Conservation (phyloP, 2,329 filamentous ascomycete species). For the Sarocladium oryzae region DNA sequence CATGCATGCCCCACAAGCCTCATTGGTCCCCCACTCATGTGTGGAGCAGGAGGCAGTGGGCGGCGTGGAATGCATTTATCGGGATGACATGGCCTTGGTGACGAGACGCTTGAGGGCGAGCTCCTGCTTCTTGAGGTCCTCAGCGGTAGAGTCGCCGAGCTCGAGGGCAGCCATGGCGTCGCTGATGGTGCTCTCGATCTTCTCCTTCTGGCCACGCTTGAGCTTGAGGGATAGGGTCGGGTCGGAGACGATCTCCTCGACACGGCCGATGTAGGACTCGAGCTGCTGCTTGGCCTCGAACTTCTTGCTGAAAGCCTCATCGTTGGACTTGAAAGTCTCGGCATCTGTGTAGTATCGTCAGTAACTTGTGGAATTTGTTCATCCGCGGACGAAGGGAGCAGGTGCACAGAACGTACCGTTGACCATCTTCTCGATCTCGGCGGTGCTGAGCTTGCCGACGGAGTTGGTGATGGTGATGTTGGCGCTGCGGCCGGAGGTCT, state of each 20-base stretch:
- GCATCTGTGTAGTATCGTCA: constrained; percentile 51
- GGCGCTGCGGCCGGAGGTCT: constrained; percentile 93
- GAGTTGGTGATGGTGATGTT: constrained; percentile 99
- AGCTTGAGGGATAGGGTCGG: constrained; percentile 93
- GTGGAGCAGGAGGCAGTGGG: too few species aligned
- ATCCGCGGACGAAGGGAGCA: not conserved
- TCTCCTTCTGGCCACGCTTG: constrained; percentile 99
- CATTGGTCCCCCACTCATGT: too few species aligned
- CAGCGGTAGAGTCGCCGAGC: constrained; percentile 82
- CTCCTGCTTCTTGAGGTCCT: constrained; percentile 99
- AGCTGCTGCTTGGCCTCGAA: constrained; percentile 99
- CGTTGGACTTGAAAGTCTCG: constrained; percentile 96
- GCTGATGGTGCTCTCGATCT: constrained; percentile 94
- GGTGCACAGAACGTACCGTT: constrained; percentile 28
- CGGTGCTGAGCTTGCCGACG: constrained; percentile 91
- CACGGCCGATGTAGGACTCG: constrained; percentile 96
- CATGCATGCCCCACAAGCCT: constrained; percentile 11
- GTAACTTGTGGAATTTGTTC: too few species aligned
- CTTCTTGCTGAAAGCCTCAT: constrained; percentile 98
- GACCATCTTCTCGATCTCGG: constrained; percentile 98
- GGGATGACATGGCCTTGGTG: constrained; percentile 95
- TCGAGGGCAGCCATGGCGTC: constrained; percentile 98
- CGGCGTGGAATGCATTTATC: constrained; percentile 60
- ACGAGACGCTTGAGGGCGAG: constrained; percentile 94
- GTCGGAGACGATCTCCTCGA: constrained; percentile 98